phyloP scores from a whole-genome alignment of 345 rosid species.

The Sonneratia caseolaris region DNA sequence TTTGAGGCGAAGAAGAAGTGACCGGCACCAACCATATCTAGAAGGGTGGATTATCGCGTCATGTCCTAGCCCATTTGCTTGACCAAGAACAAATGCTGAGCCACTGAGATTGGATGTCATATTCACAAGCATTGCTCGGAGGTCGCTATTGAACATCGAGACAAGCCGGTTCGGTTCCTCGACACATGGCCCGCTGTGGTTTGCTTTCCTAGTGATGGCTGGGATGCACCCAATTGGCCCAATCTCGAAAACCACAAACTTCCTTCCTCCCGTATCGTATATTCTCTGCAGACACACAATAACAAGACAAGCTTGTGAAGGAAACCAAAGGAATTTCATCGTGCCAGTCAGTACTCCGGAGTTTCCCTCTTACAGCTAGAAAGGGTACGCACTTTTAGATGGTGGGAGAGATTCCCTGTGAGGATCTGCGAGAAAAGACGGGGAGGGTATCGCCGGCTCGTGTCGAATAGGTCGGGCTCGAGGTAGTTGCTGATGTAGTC shows the following conservation, averaged over 20 bases:
- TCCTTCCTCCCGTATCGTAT: constrained; percentile 30
- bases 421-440: constrained; percentile 23
- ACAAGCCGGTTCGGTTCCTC: constrained; percentile 24
- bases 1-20: neutral
- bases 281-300: constrained; percentile 15
- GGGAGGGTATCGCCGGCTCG: constrained; percentile 12
- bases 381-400: constrained; percentile 16
- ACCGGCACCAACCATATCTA: constrained; percentile 14
- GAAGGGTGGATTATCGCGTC: constrained; percentile 30
- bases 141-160: constrained; percentile 19
- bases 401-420: constrained; percentile 12
- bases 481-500: constrained; percentile 25
- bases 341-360: neutral
- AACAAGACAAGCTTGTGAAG: neutral
- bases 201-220: constrained; percentile 12
- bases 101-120: constrained; percentile 20
- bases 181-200: constrained; percentile 20
- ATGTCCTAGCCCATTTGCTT: constrained; percentile 17
- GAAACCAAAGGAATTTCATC: neutral
- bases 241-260: constrained; percentile 29
- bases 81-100: constrained; percentile 21
- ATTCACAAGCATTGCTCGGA: constrained; percentile 17
- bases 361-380: neutral
- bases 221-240: constrained; percentile 48
- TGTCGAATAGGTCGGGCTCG: neutral